Base-by-base conservation (phyloP, 192 early-diverging fungal genomes). In the Obelidium mucronatum region DNA sequence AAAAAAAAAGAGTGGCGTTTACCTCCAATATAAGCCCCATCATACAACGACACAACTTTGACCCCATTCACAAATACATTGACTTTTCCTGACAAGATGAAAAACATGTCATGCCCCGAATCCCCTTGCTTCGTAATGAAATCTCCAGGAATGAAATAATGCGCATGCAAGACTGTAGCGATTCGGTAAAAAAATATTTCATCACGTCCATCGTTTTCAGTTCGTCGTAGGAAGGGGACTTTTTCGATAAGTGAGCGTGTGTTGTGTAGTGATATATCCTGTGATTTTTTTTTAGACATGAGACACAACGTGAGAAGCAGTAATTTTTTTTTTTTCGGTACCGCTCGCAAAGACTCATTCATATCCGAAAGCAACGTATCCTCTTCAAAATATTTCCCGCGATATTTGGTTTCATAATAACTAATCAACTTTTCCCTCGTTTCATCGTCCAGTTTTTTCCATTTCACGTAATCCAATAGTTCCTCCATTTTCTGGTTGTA, bases 101-200 rank as follows among this genome's bases (percentile, higher is more conserved):
- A 87, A 73, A 68, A 87, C 86, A 87, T 87, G 39, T 80, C 73
- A 66, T 83, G 75, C 22, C 86, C 86, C 19, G 67, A 68, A 30
- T 74, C 54, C 2, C 77, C 77, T 74, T 78, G 77, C 5, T 40
- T 66, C 2, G 66, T 48, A 24, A 79, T 51, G 59, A 3, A 56
- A 40, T 79, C 70, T 17, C 78, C 78, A 15, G 52, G 40, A 35
- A 79, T 74, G 48, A 48, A 79, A 40, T 79, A 79, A 19, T 36
- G 37, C 17, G 53, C 28, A 11, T 55, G 79, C 11, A 85, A 40
- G 8, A 76, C 80, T n/a, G 40, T 71, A 3, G 81, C 86, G 22
- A 87, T 68, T 11, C 74, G 75, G 24, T 79, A 59, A 4, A 85
- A 40, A 74, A 87, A 87, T 22, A 58, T 40, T 42, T 78, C 75